Percentiles rank a stretch among this genome's conserved stretches.
Evolutionary conservation across 192 early-diverging fungal species (phyloP).

Genomic region (Ambispora gerdemannii): DNA sequence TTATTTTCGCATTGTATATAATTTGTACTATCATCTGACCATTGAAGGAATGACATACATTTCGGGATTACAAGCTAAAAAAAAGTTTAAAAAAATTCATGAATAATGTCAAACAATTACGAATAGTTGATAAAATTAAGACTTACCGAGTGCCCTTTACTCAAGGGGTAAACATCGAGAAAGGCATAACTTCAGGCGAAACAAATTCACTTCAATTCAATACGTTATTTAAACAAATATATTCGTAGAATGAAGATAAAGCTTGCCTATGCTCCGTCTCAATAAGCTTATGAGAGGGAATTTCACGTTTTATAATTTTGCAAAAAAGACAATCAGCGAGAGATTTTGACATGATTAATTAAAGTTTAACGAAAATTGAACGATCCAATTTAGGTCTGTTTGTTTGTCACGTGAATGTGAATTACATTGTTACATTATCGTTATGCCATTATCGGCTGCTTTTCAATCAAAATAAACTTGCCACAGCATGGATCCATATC

Average conservation of each 20-base stretch:
- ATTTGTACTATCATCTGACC: too few species aligned
- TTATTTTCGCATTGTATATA: not conserved
- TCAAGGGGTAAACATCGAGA: slow-evolving; percentile 76
- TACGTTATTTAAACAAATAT: not conserved
- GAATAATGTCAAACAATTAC: too few species aligned
- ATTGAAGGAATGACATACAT: slow-evolving; percentile 43
- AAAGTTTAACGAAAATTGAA: not conserved
- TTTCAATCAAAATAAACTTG: too few species aligned
- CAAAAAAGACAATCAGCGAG: slow-evolving; percentile 77
- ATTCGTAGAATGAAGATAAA: not conserved
- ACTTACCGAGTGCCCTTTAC: slow-evolving; percentile 68
- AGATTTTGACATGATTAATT: not conserved
- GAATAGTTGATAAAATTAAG: slow-evolving; percentile 5
- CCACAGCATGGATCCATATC: slow-evolving; percentile 17
- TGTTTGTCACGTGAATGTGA: too few species aligned
- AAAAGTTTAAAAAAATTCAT: slow-evolving; percentile 6
- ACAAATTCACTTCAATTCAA: not conserved
- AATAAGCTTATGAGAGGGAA: slow-evolving; percentile 76
- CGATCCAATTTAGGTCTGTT: too few species aligned
- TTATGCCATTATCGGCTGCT: too few species aligned
- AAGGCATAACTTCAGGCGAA: slow-evolving; percentile 59
- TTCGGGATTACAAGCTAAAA: slow-evolving; percentile 69
- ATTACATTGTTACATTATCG: too few species aligned
- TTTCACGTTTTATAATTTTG: slow-evolving; percentile 82
- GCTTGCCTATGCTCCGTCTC: slow-evolving; percentile 74